phyloP scores from a whole-genome alignment of 2,329 filamentous ascomycete genomes.

The Sordariomycetes sp. region DNA sequence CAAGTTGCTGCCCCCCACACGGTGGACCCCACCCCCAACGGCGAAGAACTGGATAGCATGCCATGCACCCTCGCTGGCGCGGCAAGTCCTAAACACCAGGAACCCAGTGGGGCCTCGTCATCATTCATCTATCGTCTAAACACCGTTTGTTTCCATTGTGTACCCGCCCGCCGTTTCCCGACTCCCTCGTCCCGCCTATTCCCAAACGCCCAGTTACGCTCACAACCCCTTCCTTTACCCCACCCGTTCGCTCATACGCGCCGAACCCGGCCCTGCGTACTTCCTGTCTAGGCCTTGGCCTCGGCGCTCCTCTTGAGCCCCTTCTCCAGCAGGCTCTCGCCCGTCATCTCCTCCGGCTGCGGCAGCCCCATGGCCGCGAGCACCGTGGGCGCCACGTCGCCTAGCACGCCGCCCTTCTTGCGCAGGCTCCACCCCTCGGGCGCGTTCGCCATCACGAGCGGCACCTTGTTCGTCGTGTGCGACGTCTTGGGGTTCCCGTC shows the following conservation, averaged over 20 bases:
- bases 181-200: too few species aligned
- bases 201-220: not conserved
- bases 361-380: conserved; percentile 84
- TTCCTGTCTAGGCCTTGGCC: not conserved
- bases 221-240: not conserved
- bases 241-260: too few species aligned
- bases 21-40: too few species aligned
- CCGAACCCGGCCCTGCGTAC: not conserved
- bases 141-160: not conserved
- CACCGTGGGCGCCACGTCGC: conserved; percentile 93
- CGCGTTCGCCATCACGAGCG: conserved; percentile 96
- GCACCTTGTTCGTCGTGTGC: conserved; percentile 96
- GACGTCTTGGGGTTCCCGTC: conserved; percentile 96
- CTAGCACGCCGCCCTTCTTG: conserved; percentile 83
- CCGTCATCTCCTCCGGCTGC: conserved; percentile 87
- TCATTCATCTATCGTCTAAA: conserved; percentile 3
- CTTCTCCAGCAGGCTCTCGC: conserved; percentile 73
- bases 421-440: conserved; percentile 80
- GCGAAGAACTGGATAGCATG: too few species aligned
- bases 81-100: not conserved
- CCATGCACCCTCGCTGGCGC: too few species aligned
- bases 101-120: not conserved
- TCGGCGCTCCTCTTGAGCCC: conserved; percentile 7
- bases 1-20: too few species aligned
- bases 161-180: not conserved